Evolutionary conservation across 2,329 filamentous ascomycete species (phyloP).

Genomic region (Arthrinium phaeospermum): DNA sequence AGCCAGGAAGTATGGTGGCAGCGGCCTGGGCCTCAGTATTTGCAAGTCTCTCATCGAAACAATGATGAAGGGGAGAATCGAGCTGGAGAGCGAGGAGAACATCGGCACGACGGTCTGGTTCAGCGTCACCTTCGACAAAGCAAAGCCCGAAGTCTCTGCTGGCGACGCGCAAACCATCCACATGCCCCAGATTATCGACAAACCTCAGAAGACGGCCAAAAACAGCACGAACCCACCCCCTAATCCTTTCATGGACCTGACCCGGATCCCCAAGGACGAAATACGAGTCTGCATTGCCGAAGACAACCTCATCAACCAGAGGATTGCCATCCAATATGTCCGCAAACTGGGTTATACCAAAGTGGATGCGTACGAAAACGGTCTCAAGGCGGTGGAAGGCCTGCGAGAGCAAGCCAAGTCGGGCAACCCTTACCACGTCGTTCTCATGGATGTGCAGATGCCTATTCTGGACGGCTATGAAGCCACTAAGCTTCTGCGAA

Average conservation of each 20-base stretch:
- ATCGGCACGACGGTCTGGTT: conserved; percentile 78
- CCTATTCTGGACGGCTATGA: conserved; percentile 91
- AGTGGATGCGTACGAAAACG: conserved; percentile 90
- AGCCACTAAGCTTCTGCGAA: conserved; percentile 81
- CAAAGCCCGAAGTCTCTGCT: conserved; percentile 64
- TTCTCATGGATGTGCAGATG: conserved; percentile 98
- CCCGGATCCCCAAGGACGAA: conserved; percentile 74
- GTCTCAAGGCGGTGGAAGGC: conserved; percentile 84
- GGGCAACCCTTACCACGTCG: conserved; percentile 82
- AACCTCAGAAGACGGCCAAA: conserved; percentile 30
- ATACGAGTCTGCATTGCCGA: conserved; percentile 92
- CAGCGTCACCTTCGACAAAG: conserved; percentile 84
- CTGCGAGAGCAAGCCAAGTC: conserved; percentile 74
- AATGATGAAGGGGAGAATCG: conserved; percentile 86
- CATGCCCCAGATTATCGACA: conserved; percentile 48
- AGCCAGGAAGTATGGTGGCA: conserved; percentile 88
- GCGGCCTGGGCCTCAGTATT: conserved; percentile 88
- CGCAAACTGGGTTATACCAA: conserved; percentile 80
- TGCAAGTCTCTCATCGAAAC: conserved; percentile 94
- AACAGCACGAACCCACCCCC: conserved; percentile 45
- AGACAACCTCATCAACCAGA: conserved; percentile 93
- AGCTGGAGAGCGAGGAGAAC: conserved; percentile 77
- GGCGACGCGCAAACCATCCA: conserved; percentile 55
- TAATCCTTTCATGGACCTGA: conserved; percentile 68
- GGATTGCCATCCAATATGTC: conserved; percentile 91